A percentile compares a stretch with the other conserved stretches of the same genome.
Evolutionary conservation across 2,329 filamentous ascomycete genomes (phyloP).

Genomic region (Ascochyta fabae): DNA sequence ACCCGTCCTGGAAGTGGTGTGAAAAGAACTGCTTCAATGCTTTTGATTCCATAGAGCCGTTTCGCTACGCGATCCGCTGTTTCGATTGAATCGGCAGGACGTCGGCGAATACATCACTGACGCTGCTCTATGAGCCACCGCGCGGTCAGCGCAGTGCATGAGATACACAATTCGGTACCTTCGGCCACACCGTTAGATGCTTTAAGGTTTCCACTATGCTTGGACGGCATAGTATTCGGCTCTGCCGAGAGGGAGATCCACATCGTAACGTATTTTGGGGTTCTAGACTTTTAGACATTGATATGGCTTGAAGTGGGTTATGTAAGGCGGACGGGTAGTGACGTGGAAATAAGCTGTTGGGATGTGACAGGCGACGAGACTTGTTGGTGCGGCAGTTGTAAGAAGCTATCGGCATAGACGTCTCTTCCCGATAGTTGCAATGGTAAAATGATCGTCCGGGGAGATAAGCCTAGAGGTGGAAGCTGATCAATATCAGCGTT

Average conservation of each 20-base stretch:
- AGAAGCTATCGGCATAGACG: background rate
- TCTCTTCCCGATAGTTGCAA: background rate
- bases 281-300: slow-evolving; percentile 1
- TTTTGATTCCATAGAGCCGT: background rate
- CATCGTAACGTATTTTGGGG: background rate
- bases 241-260: background rate
- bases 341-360: slow-evolving; percentile 6
- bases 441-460: background rate
- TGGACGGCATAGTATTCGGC: background rate
- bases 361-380: slow-evolving; percentile 1
- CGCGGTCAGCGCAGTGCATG: slow-evolving; percentile 4
- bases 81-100: background rate
- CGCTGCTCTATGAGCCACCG: slow-evolving; percentile 3
- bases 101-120: slow-evolving; percentile 2
- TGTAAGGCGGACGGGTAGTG: background rate
- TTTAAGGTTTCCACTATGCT: background rate
- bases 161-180: background rate
- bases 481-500: background rate
- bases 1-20: background rate
- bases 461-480: background rate
- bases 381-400: background rate
- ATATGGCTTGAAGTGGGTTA: background rate
- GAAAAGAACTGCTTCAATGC: too few relatives aligned
- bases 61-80: background rate
- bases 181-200: background rate